Evolutionary conservation across 768 basidiomycete species (phyloP).

Genomic region (Asterophora lycoperdoides): DNA sequence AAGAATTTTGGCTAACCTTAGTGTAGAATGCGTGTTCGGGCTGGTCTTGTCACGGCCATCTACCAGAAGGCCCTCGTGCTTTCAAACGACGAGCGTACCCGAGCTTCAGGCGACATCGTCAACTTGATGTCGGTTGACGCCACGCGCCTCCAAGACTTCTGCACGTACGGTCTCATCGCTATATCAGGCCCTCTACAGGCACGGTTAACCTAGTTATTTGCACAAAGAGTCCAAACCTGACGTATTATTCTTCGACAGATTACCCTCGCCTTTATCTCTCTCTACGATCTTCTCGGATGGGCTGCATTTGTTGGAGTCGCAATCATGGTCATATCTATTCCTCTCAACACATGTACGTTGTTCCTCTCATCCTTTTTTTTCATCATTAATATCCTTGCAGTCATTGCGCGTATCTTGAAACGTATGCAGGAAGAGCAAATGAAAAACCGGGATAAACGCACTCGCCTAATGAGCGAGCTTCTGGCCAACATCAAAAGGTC

Average conservation of each 20-base stretch:
- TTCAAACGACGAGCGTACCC: conserved; percentile 77
- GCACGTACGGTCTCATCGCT: conserved; percentile 78
- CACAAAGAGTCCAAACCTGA: neutral
- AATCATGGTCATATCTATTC: conserved; percentile 82
- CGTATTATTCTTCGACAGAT: conserved; percentile 44
- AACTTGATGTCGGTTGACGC: conserved; percentile 92
- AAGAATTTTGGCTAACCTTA: neutral
- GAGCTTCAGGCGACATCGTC: conserved; percentile 88
- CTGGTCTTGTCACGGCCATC: conserved; percentile 80
- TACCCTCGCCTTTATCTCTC: conserved; percentile 80
- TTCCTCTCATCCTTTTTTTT: neutral
- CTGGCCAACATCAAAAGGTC: conserved; percentile 86
- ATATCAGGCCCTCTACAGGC: conserved; percentile 86
- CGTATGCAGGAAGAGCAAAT: conserved; percentile 84
- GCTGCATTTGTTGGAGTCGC: conserved; percentile 85
- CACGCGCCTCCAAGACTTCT: conserved; percentile 72
- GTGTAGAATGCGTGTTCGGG: conserved; percentile 82
- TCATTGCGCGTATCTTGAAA: conserved; percentile 67
- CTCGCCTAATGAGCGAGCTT: conserved; percentile 89
- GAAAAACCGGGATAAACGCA: conserved; percentile 86
- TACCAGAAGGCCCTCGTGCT: conserved; percentile 85
- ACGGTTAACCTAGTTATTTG: conserved; percentile 36
- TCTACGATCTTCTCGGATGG: conserved; percentile 91
- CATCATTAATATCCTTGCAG: conserved; percentile 18
- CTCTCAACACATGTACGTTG: conserved; percentile 56